Conservation (phyloP, 257 asterid species). For the Rhazya stricta region DNA sequence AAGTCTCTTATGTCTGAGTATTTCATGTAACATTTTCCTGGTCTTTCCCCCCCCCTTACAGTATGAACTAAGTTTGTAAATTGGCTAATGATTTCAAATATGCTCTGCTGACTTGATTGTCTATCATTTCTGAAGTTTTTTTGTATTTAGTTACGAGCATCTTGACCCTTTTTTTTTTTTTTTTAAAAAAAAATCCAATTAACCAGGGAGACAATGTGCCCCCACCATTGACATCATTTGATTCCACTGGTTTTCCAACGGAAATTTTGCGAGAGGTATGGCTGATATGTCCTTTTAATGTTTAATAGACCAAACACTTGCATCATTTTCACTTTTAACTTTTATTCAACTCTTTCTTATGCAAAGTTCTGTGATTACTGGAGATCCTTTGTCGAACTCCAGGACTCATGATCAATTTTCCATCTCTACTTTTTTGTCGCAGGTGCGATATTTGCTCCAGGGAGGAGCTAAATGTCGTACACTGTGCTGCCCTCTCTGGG, state of each 20-base stretch:
- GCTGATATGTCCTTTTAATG: constrained; percentile 19
- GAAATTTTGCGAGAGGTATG: constrained; percentile 93
- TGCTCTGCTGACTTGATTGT: not conserved
- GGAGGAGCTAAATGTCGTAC: constrained; percentile 98
- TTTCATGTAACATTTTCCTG: not conserved
- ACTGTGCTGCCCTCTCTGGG: constrained; percentile 64
- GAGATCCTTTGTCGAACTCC: constrained; percentile 41
- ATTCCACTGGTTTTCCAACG: constrained; percentile 71
- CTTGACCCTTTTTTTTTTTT: constrained; percentile 12
- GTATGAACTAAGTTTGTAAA: not conserved
- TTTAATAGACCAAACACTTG: constrained; percentile 16
- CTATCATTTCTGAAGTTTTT: constrained; percentile 9
- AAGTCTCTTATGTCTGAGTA: not conserved
- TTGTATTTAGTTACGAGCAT: constrained; percentile 5
- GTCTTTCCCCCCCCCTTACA: too few relatives aligned
- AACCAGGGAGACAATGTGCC: constrained; percentile 81
- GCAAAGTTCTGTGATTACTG: constrained; percentile 36
- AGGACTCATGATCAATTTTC: constrained; percentile 47
- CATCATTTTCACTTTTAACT: not conserved
- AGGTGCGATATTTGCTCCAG: constrained; percentile 99
- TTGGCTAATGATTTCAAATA: not conserved
- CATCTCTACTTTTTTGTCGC: constrained; percentile 67
- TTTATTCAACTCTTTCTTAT: constrained; percentile 15
- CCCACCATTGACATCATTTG: constrained; percentile 70
- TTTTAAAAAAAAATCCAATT: too few relatives aligned